Percentiles rank a stretch among this genome's conserved stretches.
phyloP scores from a whole-genome alignment of 768 basidiomycete genomes.

The Lepiota brunneoincarnata region DNA sequence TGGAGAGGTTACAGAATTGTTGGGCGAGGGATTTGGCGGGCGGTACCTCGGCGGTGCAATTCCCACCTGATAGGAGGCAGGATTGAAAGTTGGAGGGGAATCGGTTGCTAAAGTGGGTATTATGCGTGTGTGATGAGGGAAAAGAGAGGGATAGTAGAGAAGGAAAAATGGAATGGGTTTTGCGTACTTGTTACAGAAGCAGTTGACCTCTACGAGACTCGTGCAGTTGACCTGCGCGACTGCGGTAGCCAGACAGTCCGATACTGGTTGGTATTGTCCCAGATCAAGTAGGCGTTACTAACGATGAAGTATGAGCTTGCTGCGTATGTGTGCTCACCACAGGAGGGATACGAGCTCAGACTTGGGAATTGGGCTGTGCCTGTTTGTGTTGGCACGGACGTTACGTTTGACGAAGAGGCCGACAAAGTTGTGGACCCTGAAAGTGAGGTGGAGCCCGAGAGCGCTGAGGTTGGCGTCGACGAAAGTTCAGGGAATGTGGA shows the following conservation, averaged over 20 bases:
- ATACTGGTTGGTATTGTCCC: slow-evolving; percentile 29
- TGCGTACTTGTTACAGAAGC: slow-evolving; percentile 43
- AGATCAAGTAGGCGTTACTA: neutral
- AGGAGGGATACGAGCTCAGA: slow-evolving; percentile 34
- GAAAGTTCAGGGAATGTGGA: slow-evolving; percentile 18
- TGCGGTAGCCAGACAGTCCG: slow-evolving; percentile 39
- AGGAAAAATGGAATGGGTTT: neutral
- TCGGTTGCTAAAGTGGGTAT: slow-evolving; percentile 19
- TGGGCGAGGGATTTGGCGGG: slow-evolving; percentile 43
- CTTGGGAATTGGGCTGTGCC: slow-evolving; percentile 35
- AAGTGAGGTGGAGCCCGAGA: neutral
- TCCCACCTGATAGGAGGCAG: slow-evolving; percentile 32
- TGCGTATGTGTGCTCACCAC: slow-evolving; percentile 24
- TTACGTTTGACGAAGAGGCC: slow-evolving; percentile 14
- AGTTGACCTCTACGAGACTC: slow-evolving; percentile 44
- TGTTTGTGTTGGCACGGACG: slow-evolving; percentile 24
- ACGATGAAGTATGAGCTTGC: neutral
- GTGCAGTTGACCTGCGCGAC: slow-evolving; percentile 38
- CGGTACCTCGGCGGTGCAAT: slow-evolving; percentile 34
- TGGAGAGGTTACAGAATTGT: slow-evolving; percentile 43
- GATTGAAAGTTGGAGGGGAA: slow-evolving; percentile 41
- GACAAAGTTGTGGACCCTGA: slow-evolving; percentile 7
- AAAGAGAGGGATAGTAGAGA: neutral
- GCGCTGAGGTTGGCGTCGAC: slow-evolving; percentile 6
- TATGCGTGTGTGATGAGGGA: neutral